phyloP scores from a whole-genome alignment of 768 basidiomycete species.

The Suillus clintonianus region DNA sequence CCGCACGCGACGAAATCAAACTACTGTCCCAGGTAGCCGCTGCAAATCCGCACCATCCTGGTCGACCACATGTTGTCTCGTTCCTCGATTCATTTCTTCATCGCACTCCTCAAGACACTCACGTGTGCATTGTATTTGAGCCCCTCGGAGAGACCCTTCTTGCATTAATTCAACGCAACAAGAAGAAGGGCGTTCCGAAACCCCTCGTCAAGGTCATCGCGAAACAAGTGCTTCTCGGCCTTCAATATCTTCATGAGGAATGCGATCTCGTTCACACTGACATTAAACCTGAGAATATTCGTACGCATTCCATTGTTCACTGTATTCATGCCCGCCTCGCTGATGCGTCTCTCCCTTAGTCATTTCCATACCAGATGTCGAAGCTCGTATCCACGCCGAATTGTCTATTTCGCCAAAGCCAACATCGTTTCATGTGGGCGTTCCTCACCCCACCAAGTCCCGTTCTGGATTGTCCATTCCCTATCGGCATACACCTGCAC shows the following conservation, averaged over 20 bases:
- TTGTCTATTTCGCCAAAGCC: conserved; percentile 68
- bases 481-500: conserved; percentile 44
- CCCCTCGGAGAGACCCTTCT: conserved; percentile 81
- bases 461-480: conserved; percentile 66
- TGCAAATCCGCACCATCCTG: conserved; percentile 74
- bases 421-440: conserved; percentile 77
- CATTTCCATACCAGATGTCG: conserved; percentile 81
- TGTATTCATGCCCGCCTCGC: conserved; percentile 15
- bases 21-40: conserved; percentile 76
- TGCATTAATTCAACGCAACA: conserved; percentile 73
- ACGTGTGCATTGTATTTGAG: conserved; percentile 92
- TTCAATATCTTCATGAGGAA: conserved; percentile 91
- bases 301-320: conserved; percentile 52
- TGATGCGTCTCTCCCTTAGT: conserved; percentile 42
- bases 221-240: conserved; percentile 82
- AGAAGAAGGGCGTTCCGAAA: conserved; percentile 81
- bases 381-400: conserved; percentile 70
- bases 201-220: conserved; percentile 84
- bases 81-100: conserved; percentile 91
- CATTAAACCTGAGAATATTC: conserved; percentile 94
- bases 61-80: conserved; percentile 79
- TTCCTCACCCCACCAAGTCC: conserved; percentile 68
- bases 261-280: conserved; percentile 93
- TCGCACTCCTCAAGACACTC: conserved; percentile 65
- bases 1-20: conserved; percentile 95